phyloP scores from a whole-genome alignment of 352 stramenopile genomes.

The Phytopythium kandeliae region DNA sequence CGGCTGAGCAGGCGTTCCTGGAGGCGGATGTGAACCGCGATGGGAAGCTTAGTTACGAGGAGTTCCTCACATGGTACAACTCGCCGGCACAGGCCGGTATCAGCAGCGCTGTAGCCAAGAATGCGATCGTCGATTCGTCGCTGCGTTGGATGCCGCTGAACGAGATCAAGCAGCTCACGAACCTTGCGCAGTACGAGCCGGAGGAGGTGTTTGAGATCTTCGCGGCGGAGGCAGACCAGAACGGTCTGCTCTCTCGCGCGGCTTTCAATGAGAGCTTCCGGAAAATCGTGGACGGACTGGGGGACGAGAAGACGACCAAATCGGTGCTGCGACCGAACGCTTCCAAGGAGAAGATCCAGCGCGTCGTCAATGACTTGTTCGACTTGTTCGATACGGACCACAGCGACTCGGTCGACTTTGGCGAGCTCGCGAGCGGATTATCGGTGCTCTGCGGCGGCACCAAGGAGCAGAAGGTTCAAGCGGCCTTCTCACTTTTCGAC shows the following conservation, averaged over 20 bases:
- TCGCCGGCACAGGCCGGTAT: slow-evolving; percentile 61
- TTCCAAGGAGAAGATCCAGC: slow-evolving; percentile 32
- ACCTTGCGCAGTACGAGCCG: slow-evolving; percentile 65
- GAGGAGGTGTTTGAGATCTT: slow-evolving; percentile 88
- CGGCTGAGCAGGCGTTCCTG: slow-evolving; percentile 78
- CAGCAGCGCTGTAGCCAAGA: slow-evolving; percentile 63
- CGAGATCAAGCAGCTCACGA: slow-evolving; percentile 79
- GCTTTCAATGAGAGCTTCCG: slow-evolving; percentile 79
- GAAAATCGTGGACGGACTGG: slow-evolving; percentile 39
- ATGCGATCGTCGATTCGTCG: slow-evolving; percentile 65
- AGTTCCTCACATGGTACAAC: slow-evolving; percentile 86
- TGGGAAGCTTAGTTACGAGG: slow-evolving; percentile 81
- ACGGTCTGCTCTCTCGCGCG: slow-evolving; percentile 62
- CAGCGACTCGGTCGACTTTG: slow-evolving; percentile 77
- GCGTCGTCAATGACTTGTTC: slow-evolving; percentile 66
- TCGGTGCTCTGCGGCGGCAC: slow-evolving; percentile 81
- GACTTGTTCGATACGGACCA: slow-evolving; percentile 75
- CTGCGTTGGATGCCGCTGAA: slow-evolving; percentile 80
- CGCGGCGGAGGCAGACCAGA: slow-evolving; percentile 62
- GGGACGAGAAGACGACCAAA: slow-evolving; percentile 4
- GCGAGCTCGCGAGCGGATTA: slow-evolving; percentile 73
- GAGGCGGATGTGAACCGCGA: slow-evolving; percentile 79
- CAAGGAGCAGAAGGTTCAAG: slow-evolving; percentile 82
- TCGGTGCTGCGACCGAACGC: slow-evolving; percentile 6
- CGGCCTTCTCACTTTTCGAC: slow-evolving; percentile 84